Conservation (phyloP, 1,284 basidiomycete species). For the Papiliotrema laurentii region DNA sequence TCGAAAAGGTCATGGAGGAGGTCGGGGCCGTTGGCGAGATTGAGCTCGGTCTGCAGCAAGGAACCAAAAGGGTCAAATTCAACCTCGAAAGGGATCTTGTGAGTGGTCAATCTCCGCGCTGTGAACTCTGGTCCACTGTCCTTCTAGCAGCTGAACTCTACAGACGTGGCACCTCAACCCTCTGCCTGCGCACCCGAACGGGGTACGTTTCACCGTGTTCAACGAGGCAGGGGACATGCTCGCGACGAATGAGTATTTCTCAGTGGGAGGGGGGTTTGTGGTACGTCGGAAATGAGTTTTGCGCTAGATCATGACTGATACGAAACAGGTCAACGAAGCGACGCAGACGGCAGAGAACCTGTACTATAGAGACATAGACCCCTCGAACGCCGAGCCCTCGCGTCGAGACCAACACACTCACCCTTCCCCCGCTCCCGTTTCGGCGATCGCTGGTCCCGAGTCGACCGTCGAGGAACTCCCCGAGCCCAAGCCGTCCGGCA, state of each 20-base stretch:
- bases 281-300: slow-evolving; percentile 37
- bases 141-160: not conserved
- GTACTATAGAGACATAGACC: slow-evolving; percentile 94
- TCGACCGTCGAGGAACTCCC: too few relatives aligned
- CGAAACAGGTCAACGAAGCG: slow-evolving; percentile 25
- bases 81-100: slow-evolving; percentile 86
- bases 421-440: not conserved
- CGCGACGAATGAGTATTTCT: slow-evolving; percentile 91
- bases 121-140: not conserved
- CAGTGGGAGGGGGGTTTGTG: slow-evolving; percentile 79
- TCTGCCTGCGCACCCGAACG: slow-evolving; percentile 60
- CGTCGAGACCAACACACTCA: slow-evolving; percentile 60
- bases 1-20: slow-evolving; percentile 28
- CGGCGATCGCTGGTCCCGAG: not conserved
- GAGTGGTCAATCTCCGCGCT: slow-evolving; percentile 49
- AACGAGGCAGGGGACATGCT: slow-evolving; percentile 73
- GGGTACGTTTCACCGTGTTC: slow-evolving; percentile 88
- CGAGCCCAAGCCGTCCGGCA: not conserved
- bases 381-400: slow-evolving; percentile 68
- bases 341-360: slow-evolving; percentile 80
- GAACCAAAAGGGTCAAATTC: slow-evolving; percentile 67
- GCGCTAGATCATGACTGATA: not conserved
- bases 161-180: slow-evolving; percentile 36
- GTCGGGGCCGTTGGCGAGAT: slow-evolving; percentile 26
- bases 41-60: slow-evolving; percentile 57